phyloP scores from a whole-genome alignment of 805 yeast species.

The Ogataea paraovalis region DNA sequence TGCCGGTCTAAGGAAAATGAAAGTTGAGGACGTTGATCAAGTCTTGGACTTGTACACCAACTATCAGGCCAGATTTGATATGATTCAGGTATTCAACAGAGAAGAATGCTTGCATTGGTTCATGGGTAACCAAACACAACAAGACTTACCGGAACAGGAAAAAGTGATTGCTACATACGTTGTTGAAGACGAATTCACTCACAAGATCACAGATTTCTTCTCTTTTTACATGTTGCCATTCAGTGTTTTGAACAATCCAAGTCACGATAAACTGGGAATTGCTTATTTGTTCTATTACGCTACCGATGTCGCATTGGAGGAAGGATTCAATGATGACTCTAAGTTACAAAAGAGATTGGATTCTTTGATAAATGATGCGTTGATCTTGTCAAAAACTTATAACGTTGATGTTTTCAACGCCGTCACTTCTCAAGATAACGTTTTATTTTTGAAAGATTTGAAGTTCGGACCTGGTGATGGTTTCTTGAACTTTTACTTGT shows the following conservation, averaged over 20 bases:
- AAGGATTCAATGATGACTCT: conserved; percentile 33
- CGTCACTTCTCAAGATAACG: conserved; percentile 84
- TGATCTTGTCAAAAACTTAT: conserved; percentile 63
- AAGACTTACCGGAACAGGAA: conserved; percentile 22
- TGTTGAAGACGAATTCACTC: conserved; percentile 53
- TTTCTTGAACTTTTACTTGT: conserved; percentile 79
- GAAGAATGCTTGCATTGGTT: conserved; percentile 83
- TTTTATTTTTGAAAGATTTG: conserved; percentile 72
- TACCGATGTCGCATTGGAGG: conserved; percentile 53
- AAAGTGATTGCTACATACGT: conserved; percentile 75
- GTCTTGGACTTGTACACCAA: conserved; percentile 54
- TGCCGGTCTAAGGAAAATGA: conserved; percentile 57
- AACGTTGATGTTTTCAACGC: conserved; percentile 93
- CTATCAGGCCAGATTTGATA: conserved; percentile 68
- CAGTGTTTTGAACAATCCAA: conserved; percentile 64
- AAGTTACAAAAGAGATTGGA: conserved; percentile 56
- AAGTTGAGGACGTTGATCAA: conserved; percentile 56
- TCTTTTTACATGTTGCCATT: conserved; percentile 89
- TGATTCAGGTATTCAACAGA: conserved; percentile 60
- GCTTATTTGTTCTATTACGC: conserved; percentile 93
- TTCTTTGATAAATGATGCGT: conserved; percentile 64
- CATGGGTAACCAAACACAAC: conserved; percentile 41
- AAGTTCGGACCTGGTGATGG: conserved; percentile 96
- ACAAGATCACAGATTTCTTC: conserved; percentile 78
- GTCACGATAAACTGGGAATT: conserved; percentile 67